These are phyloP conservation scores for Alternaria sp. DNA, from an alignment of 2,329 filamentous ascomycete species.

Conservation along the genomic window DNA sequence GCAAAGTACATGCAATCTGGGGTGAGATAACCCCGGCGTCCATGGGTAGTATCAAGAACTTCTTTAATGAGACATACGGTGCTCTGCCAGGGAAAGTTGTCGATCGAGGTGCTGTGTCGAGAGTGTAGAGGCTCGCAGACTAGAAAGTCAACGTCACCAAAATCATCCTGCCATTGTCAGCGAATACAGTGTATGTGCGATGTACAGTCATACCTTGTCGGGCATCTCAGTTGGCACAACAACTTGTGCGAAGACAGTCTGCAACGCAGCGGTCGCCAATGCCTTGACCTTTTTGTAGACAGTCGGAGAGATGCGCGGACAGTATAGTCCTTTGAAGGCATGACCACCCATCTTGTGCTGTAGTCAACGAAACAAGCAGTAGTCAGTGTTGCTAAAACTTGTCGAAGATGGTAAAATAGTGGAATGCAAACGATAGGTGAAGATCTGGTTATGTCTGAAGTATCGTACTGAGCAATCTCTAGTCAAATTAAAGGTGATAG, in stretches of 20 bases:
- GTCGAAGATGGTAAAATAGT: background rate
- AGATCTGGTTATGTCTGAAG: too few relatives aligned
- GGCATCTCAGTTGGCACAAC: constrained; percentile 38
- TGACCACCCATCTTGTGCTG: constrained; percentile 27
- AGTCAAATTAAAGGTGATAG: background rate
- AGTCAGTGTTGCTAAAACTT: too few relatives aligned
- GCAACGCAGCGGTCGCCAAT: constrained; percentile 19
- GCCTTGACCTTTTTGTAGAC: constrained; percentile 30
- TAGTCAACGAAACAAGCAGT: background rate
- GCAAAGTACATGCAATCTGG: constrained; percentile 36
- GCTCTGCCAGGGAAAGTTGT: constrained; percentile 21
- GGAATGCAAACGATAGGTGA: too few relatives aligned
- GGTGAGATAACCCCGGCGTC: constrained; percentile 24
- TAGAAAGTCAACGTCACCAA: constrained; percentile 38
- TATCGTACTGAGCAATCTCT: too few relatives aligned
- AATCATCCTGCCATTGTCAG: constrained; percentile 12
- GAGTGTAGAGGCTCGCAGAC: constrained; percentile 24
- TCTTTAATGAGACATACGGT: constrained; percentile 25
- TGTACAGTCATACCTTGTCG: constrained; percentile 23
- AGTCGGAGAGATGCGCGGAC: constrained; percentile 30
- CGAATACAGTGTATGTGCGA: background rate
- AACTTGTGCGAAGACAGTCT: constrained; percentile 32
- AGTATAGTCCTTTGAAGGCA: constrained; percentile 22
- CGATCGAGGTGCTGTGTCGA: background rate
- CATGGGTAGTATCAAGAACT: constrained; percentile 25